Percentiles rank a stretch among this genome's conserved stretches.
These are phyloP conservation scores for Centaurea solstitialis DNA, from an alignment of 129 eudicot species.

Conservation along the genomic window DNA sequence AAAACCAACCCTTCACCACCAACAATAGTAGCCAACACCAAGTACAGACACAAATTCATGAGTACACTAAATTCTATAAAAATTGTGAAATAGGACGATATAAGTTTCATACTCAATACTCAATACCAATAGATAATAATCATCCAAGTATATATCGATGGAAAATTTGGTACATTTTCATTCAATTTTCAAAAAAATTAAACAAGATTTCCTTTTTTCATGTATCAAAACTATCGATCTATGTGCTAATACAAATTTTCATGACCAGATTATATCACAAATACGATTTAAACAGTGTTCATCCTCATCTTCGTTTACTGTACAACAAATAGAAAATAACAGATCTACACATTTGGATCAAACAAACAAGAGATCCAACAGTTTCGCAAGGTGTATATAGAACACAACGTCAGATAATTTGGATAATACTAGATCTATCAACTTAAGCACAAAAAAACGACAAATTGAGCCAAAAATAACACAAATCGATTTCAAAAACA, in stretches of 20 bases:
- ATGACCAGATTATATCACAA: background rate
- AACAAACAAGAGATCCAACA: background rate
- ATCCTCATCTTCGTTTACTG: background rate
- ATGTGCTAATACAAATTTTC: background rate
- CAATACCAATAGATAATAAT: background rate
- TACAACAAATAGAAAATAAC: background rate
- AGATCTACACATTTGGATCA: background rate
- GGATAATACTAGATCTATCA: constrained; percentile 4
- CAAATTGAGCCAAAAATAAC: background rate
- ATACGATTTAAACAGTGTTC: background rate
- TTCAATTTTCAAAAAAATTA: background rate
- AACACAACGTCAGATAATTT: background rate
- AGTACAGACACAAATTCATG: background rate
- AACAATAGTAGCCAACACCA: background rate
- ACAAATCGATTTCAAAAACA: background rate
- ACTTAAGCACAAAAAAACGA: background rate
- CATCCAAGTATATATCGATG: background rate
- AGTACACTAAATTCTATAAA: background rate
- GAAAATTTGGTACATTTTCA: background rate
- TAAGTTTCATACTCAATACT: background rate
- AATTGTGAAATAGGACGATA: background rate
- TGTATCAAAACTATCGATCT: background rate
- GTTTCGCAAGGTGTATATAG: background rate
- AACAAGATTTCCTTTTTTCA: background rate
- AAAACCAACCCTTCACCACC: background rate